Base-by-base conservation (phyloP, 2,329 filamentous ascomycete species). In the Plectosphaerella plurivora region DNA sequence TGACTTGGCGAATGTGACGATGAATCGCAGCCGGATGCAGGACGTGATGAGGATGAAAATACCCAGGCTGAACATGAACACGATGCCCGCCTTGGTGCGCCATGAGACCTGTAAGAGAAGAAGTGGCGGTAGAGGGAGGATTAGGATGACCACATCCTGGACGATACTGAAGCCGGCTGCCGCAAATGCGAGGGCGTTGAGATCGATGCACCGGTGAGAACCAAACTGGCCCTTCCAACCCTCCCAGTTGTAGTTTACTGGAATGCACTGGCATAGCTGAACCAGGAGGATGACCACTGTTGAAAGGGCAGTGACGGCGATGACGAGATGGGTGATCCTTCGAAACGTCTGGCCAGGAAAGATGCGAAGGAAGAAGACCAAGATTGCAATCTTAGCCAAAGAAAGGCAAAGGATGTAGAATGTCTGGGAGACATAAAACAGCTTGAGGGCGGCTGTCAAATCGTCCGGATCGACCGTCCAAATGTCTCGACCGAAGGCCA, bases 1-100 rank as follows among this genome's bases (percentile, higher is more conserved):
- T 16, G 64, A 68, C 9, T 58, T 55, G 14, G 64, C 65, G 52
- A 68, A 69, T 3, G 54, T 47, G 12, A 68, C 56, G 28, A 73
- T 56, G 49, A 68, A 69, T 39, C 61, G 62, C 18, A 75, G 61
- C 1, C 70, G 63, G 20, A 68, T 55, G 52, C 66, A 67, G 51
- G 67, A 69, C 28, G 67, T 69, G 51, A 66, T 59, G 4, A 69
- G 52, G 5, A 70, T 62, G 45, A 73, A 71, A 22, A 67, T 57
- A 11, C 70, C 69, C 11, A 73, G 61, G 35, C 67, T 60, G 58
- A 72, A 71, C 63, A 72, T 69, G 55, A 66, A 35, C n/a, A 65
- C 58, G 46, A 69, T 63, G 15, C 60, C 61, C 6, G 59, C 15
- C 45, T 61, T 64, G 25, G 58, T 60, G 39, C 59, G 62, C 51